Evolutionary conservation across 2,329 filamentous ascomycete genomes (phyloP).

Genomic region (Penicillium polonicum): DNA sequence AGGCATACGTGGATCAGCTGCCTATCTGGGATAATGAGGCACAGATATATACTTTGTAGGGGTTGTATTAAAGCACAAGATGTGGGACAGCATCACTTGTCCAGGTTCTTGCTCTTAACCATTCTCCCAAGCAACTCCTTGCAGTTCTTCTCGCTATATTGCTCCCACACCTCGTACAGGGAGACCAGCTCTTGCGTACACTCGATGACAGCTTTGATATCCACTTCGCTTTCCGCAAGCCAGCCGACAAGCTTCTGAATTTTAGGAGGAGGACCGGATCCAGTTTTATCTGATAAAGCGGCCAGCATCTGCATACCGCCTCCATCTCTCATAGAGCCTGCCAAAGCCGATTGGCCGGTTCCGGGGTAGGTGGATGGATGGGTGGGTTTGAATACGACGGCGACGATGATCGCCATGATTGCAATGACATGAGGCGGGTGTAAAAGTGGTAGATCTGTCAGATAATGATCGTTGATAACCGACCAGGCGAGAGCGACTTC

Average conservation of each 20-base stretch:
- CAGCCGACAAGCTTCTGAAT: slow-evolving; percentile 72
- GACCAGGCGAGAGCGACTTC: slow-evolving; percentile 75
- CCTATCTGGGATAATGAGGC: neutral
- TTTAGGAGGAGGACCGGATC: slow-evolving; percentile 31
- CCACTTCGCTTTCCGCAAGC: slow-evolving; percentile 81
- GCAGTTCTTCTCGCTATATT: slow-evolving; percentile 63
- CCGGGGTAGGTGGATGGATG: slow-evolving; percentile 39
- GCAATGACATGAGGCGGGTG: slow-evolving; percentile 85
- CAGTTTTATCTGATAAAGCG: slow-evolving; percentile 34
- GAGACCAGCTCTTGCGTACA: slow-evolving; percentile 89
- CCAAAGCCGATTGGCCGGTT: slow-evolving; percentile 34
- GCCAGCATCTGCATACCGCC: slow-evolving; percentile 35
- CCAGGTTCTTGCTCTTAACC: slow-evolving; percentile 59
- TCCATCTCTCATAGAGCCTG: slow-evolving; percentile 39
- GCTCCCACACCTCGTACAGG: slow-evolving; percentile 75
- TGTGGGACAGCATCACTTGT: slow-evolving; percentile 45
- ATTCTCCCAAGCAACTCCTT: slow-evolving; percentile 64
- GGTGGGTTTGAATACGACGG: slow-evolving; percentile 74
- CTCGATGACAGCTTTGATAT: slow-evolving; percentile 81
- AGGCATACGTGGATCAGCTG: neutral
- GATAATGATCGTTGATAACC: slow-evolving; percentile 87
- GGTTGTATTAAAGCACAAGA: neutral
- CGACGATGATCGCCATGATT: slow-evolving; percentile 79
- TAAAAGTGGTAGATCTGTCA: slow-evolving; percentile 84
- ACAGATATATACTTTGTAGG: neutral